phyloP scores from a whole-genome alignment of 192 early-diverging fungal genomes.

The Gonapodya sp. region DNA sequence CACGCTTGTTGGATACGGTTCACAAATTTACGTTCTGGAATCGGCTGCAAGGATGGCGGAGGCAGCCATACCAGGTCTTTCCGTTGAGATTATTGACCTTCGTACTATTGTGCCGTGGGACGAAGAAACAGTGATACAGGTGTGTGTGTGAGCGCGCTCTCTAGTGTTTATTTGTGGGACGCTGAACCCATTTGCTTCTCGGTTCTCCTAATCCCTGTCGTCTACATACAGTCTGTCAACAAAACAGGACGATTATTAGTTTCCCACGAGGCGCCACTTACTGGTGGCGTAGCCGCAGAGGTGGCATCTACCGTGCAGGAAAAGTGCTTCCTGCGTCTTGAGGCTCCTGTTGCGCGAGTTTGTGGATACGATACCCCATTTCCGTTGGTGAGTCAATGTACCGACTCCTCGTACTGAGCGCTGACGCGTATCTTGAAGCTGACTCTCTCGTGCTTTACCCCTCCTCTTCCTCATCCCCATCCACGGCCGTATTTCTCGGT shows the following conservation, averaged over 20 bases:
- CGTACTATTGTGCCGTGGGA: constrained; percentile 88
- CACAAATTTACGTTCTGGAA: constrained; percentile 89
- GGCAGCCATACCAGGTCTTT: constrained; percentile 71
- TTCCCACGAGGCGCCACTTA: constrained; percentile 87
- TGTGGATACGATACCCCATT: constrained; percentile 86
- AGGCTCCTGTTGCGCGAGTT: constrained; percentile 83
- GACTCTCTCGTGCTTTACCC: too few relatives aligned
- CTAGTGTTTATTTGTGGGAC: constrained; percentile 6
- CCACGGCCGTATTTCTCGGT: too few relatives aligned
- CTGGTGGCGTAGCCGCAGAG: constrained; percentile 84
- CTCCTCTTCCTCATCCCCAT: too few relatives aligned
- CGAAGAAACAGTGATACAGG: constrained; percentile 71
- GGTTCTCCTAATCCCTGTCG: background rate
- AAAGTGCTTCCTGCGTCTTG: constrained; percentile 79
- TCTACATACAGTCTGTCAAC: constrained; percentile 57
- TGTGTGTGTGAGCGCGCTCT: too few relatives aligned
- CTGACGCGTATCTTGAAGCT: too few relatives aligned
- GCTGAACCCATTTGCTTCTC: constrained; percentile 10
- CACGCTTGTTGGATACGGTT: constrained; percentile 74
- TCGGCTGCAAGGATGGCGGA: constrained; percentile 79
- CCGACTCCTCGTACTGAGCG: too few relatives aligned
- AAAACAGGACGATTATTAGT: constrained; percentile 88
- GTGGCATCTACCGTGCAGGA: constrained; percentile 83
- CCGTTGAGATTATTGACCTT: constrained; percentile 87
- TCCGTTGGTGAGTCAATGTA: constrained; percentile 49